phyloP scores from a whole-genome alignment of 148 eudicot species.

The Cornus florida region DNA sequence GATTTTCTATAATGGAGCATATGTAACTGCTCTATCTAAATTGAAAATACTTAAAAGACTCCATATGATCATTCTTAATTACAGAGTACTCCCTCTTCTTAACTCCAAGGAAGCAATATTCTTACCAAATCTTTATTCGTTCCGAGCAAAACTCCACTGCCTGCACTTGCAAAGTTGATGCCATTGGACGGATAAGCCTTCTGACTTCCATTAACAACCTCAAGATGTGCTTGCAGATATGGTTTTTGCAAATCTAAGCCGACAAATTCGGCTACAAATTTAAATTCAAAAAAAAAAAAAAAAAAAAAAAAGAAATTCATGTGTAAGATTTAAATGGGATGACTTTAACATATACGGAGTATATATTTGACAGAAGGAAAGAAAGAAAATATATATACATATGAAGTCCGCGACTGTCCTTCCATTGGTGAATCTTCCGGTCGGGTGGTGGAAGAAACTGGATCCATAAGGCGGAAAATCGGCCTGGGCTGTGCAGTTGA shows the following conservation, averaged over 20 bases:
- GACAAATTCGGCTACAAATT: conserved; percentile 40
- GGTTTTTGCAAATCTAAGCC: conserved; percentile 52
- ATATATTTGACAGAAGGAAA: too few relatives aligned
- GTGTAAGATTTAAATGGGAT: background rate
- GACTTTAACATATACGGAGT: background rate
- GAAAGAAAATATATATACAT: conserved; percentile 23
- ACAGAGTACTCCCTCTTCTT: too few relatives aligned
- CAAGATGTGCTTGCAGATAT: conserved; percentile 33
- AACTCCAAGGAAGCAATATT: background rate
- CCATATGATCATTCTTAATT: background rate
- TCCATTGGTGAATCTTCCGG: conserved; percentile 68
- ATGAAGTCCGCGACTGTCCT: conserved; percentile 59
- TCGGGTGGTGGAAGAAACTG: conserved; percentile 48
- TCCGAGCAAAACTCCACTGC: conserved; percentile 50
- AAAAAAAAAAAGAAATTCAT: background rate
- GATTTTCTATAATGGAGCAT: too few relatives aligned
- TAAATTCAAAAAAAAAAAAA: background rate
- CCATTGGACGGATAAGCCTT: conserved; percentile 52
- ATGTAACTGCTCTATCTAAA: too few relatives aligned
- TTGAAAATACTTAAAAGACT: too few relatives aligned
- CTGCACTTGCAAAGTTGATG: conserved; percentile 69
- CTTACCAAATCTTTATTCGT: conserved; percentile 50
- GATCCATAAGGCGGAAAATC: conserved; percentile 65
- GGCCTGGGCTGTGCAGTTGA: conserved; percentile 53
- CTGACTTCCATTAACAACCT: conserved; percentile 30